phyloP scores from a whole-genome alignment of 192 early-diverging fungal species.

The Rhizoclosmatium sp. region DNA sequence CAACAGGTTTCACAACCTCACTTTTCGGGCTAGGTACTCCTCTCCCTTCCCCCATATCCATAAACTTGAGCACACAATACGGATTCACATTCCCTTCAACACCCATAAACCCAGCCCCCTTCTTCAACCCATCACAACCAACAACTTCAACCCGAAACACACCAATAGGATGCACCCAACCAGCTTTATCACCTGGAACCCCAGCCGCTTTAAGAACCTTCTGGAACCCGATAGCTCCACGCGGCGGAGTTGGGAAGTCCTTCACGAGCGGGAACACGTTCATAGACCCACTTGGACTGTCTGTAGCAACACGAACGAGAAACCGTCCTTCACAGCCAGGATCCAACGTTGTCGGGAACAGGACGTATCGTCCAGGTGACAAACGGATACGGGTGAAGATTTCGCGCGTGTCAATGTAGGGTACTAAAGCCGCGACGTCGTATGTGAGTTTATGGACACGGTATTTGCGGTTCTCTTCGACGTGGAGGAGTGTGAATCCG shows the following conservation, averaged over 20 bases:
- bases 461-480: constrained; percentile 54
- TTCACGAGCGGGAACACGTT: constrained; percentile 20
- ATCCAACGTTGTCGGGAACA: constrained; percentile 52
- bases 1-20: too few species aligned
- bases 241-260: constrained; percentile 13
- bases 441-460: constrained; percentile 53
- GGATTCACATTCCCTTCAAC: constrained; percentile 6
- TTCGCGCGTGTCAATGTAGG: constrained; percentile 54
- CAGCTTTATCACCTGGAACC: background rate
- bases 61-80: constrained; percentile 30
- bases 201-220: background rate
- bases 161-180: constrained; percentile 28
- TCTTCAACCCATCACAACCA: background rate
- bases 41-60: constrained; percentile 1
- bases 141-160: constrained; percentile 38
- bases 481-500: constrained; percentile 46
- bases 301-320: constrained; percentile 28
- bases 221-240: background rate
- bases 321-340: constrained; percentile 45
- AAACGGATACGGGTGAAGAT: constrained; percentile 39
- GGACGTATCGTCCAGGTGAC: constrained; percentile 46
- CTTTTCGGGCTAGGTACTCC: background rate
- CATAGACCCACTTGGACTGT: background rate
- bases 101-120: background rate
- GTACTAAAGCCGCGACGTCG: constrained; percentile 43